Base-by-base conservation (phyloP, 2,329 filamentous ascomycete species). In the Gnomoniopsis smithogilvyi region DNA sequence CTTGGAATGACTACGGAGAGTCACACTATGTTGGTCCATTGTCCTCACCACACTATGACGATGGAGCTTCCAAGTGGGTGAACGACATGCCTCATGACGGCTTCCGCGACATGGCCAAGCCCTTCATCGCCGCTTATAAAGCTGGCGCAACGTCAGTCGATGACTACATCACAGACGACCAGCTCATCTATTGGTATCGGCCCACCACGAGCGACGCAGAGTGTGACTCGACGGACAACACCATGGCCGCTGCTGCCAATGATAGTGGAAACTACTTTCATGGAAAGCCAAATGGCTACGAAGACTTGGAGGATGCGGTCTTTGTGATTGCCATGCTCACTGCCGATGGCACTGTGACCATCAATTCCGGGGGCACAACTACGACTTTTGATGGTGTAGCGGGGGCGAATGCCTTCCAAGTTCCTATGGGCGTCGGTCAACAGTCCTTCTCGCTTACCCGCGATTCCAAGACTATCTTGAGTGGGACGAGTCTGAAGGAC, bases 111-210 rank as follows among this genome's bases (percentile, higher is more conserved):
- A 75, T 84, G 70, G 76, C 80, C 21, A 76, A 77, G 60, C 80
- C 80, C 2, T 83, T 78, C 64, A 82, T 83, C 62, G 73, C 78
- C 1, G 80, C 81, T 0, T 84, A 76, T 68, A 81, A 83, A 64
- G 77, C 75, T 45, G 78, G 76, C 15, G 73, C 70, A 4, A 73
- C 67, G 46, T 66, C 70, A 1, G 69, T 71, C 14, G 64, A 68
- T 58, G 49, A 58, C 6, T 63, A 77, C 67, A 78, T 82, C 63
- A 70, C 70, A 43, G 69, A 76, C 17, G 81, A 84, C 30, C 73
- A 80, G 67, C 67, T 84, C 21, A 68, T 81, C 43, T 84, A 84
- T 72, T 84, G 81, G 81, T 84, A 82, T 68, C 76, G 81, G 2
- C 80, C 79, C 2, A 80, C 77, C 1, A 75, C 75, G 1, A 76